Percentiles rank a stretch among this genome's conserved stretches.
Conservation (phyloP, 108 stramenopile genomes). For the Epipyxis sp. region DNA sequence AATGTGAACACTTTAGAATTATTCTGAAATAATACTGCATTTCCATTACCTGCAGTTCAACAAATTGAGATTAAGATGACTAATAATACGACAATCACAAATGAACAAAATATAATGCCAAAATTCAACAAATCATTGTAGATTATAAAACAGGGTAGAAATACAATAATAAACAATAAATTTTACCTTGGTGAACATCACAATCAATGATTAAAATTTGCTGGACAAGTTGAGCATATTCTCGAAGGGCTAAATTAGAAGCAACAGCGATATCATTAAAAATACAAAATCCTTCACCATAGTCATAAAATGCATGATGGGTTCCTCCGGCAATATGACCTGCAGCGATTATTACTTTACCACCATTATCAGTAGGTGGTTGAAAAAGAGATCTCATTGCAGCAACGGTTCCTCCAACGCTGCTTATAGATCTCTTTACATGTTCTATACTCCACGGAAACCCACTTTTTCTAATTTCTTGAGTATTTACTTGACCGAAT, state of each 20-base stretch:
- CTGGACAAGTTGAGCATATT: constrained; percentile 55
- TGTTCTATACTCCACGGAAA: constrained; percentile 79
- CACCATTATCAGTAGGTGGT: not conserved
- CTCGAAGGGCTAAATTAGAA: constrained; percentile 66
- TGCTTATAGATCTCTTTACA: constrained; percentile 73
- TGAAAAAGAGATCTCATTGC: constrained; percentile 55
- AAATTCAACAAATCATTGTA: constrained; percentile 27
- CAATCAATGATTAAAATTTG: constrained; percentile 75
- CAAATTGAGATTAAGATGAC: too few relatives aligned
- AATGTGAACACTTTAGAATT: constrained; percentile 65
- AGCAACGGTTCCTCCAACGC: constrained; percentile 81
- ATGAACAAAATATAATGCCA: too few relatives aligned
- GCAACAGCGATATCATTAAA: constrained; percentile 83
- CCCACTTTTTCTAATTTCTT: constrained; percentile 79
- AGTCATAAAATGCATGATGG: constrained; percentile 82
- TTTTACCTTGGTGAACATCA: constrained; percentile 91
- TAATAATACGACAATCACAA: too few relatives aligned
- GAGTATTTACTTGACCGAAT: constrained; percentile 65
- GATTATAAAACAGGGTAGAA: constrained; percentile 39
- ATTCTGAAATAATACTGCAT: constrained; percentile 70
- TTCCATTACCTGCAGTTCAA: too few relatives aligned
- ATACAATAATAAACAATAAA: constrained; percentile 40
- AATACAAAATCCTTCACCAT: constrained; percentile 88
- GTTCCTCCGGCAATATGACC: constrained; percentile 90
- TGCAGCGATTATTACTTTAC: constrained; percentile 31